phyloP scores from a whole-genome alignment of 345 rosid species.

The Gossypium bickii region DNA sequence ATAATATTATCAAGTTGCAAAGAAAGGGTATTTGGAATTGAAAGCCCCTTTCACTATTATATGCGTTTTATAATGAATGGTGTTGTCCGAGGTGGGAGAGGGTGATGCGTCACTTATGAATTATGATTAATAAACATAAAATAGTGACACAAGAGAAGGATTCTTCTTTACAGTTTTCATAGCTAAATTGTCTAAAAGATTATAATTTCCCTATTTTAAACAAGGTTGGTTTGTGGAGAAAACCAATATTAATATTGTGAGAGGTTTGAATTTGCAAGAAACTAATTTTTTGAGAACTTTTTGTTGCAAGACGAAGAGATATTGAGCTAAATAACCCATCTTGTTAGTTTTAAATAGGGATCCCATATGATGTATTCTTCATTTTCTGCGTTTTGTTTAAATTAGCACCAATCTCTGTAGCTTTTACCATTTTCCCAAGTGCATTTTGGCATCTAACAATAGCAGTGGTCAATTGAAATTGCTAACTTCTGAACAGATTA shows the following conservation, averaged over 20 bases:
- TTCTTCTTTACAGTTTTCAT: background rate
- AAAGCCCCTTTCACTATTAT: background rate
- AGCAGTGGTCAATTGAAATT: constrained; percentile 1
- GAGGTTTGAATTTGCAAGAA: background rate
- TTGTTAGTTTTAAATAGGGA: background rate
- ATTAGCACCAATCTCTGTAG: background rate
- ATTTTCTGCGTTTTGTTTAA: background rate
- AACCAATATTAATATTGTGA: background rate
- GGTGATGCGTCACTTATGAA: background rate
- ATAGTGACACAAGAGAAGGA: background rate
- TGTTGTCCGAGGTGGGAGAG: background rate
- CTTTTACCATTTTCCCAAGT: background rate
- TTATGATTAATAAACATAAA: background rate
- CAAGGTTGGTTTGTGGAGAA: background rate
- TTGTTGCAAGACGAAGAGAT: background rate
- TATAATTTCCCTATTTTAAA: background rate
- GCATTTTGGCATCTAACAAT: background rate
- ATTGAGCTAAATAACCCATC: background rate
- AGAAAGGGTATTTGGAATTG: background rate
- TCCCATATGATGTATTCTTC: background rate
- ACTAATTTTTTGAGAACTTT: background rate
- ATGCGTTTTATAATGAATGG: background rate
- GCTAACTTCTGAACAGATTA: background rate
- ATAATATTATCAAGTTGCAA: background rate
- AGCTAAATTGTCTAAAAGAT: background rate